Conservation (phyloP, 83 land plant genomes). For the Picea abies region DNA sequence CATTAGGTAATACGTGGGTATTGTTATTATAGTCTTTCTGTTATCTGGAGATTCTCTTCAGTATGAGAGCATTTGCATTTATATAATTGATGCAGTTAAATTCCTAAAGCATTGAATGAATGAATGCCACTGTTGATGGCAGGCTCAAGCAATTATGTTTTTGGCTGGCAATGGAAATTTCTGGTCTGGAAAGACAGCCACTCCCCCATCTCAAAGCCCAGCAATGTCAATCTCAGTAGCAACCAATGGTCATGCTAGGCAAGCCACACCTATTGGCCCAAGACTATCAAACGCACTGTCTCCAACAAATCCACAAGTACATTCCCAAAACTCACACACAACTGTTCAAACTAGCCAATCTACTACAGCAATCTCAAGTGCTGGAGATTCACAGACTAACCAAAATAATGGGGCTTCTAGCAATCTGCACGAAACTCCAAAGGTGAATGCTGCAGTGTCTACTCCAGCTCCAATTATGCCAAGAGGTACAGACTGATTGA, state of each 20-base stretch:
- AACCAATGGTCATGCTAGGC: slow-evolving; percentile 10
- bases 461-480: slow-evolving; percentile 29
- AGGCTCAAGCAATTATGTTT: slow-evolving; percentile 73
- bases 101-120: neutral
- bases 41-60: neutral
- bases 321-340: neutral
- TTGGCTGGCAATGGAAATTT: slow-evolving; percentile 48
- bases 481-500: slow-evolving; percentile 27
- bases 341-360: slow-evolving; percentile 34
- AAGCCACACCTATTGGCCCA: slow-evolving; percentile 13
- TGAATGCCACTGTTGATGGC: slow-evolving; percentile 18
- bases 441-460: slow-evolving; percentile 18
- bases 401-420: slow-evolving; percentile 22
- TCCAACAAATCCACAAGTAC: slow-evolving; percentile 6
- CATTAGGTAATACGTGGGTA: neutral
- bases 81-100: neutral
- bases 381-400: slow-evolving; percentile 21
- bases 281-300: neutral
- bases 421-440: slow-evolving; percentile 25
- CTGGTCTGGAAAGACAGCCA: slow-evolving; percentile 16
- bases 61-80: neutral
- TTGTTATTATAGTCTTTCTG: neutral
- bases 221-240: slow-evolving; percentile 13
- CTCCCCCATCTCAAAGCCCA: slow-evolving; percentile 16
- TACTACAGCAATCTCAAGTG: slow-evolving; percentile 22